Evolutionary conservation across 2,329 filamentous ascomycete genomes (phyloP).

Genomic region (Botrytis galanthina): DNA sequence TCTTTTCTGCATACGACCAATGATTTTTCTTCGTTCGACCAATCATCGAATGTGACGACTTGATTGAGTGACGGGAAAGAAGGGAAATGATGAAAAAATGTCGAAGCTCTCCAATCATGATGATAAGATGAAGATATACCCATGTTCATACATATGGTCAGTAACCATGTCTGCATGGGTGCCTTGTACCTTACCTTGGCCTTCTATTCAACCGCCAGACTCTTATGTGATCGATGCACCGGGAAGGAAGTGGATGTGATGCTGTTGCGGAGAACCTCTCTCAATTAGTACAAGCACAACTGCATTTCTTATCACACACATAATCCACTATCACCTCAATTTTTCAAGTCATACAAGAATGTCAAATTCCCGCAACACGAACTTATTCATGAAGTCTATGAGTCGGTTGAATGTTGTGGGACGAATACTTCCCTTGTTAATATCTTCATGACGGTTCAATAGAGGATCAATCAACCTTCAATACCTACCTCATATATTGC

Average conservation of each 20-base stretch:
- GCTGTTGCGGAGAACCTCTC: slow-evolving; percentile 13
- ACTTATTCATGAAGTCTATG: slow-evolving; percentile 3
- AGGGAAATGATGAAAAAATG: not conserved
- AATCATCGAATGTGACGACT: not conserved
- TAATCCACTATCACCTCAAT: not conserved
- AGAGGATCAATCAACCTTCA: not conserved
- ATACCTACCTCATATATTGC: not conserved
- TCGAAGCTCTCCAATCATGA: slow-evolving; percentile 8
- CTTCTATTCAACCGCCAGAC: slow-evolving; percentile 7
- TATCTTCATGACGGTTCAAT: not conserved
- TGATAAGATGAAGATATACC: not conserved
- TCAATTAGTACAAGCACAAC: slow-evolving; percentile 5
- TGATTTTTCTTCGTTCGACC: not conserved
- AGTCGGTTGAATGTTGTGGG: not conserved
- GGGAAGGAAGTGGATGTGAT: slow-evolving; percentile 5
- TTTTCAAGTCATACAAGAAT: slow-evolving; percentile 12
- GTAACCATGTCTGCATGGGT: slow-evolving; percentile 6
- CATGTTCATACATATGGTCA: not conserved
- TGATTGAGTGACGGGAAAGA: not conserved
- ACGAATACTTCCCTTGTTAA: not conserved
- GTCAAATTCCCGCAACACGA: slow-evolving; percentile 3
- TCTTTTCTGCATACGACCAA: not conserved
- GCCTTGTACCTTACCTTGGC: slow-evolving; percentile 5
- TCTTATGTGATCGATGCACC: slow-evolving; percentile 6
- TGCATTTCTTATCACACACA: slow-evolving; percentile 14